Percentiles rank a stretch among this genome's conserved stretches.
Evolutionary conservation across 768 basidiomycete genomes (phyloP).

Genomic region (Hebeloma cylindrosporum): DNA sequence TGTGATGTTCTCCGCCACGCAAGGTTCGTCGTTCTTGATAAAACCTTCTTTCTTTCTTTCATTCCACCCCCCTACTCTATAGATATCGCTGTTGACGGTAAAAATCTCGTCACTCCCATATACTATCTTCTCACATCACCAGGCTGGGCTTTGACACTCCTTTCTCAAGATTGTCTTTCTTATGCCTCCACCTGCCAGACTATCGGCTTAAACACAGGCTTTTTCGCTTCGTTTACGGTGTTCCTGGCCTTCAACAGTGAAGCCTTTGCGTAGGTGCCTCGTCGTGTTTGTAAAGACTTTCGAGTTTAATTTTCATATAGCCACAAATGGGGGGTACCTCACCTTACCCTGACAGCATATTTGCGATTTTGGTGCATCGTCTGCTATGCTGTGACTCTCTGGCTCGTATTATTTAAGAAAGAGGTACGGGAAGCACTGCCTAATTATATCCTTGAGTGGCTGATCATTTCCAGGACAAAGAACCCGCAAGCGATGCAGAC

Average conservation of each 20-base stretch:
- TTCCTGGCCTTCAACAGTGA: constrained; percentile 96
- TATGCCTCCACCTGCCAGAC: constrained; percentile 99
- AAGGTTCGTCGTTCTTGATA: constrained; percentile 54
- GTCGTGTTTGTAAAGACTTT: not conserved
- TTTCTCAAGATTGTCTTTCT: constrained; percentile 91
- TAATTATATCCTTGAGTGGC: not conserved
- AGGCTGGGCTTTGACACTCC: constrained; percentile 81
- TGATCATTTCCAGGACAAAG: constrained; percentile 59
- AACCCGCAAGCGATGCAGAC: constrained; percentile 69
- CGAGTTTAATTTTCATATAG: constrained; percentile 32
- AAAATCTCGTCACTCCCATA: constrained; percentile 22
- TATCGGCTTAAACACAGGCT: constrained; percentile 93
- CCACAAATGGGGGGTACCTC: constrained; percentile 74
- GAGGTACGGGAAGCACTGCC: constrained; percentile 54
- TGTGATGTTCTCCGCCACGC: constrained; percentile 94
- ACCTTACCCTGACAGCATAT: constrained; percentile 72
- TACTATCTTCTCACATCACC: not conserved
- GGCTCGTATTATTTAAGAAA: constrained; percentile 84
- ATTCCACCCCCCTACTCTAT: constrained; percentile 5
- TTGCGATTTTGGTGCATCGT: constrained; percentile 83
- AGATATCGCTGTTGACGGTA: constrained; percentile 99
- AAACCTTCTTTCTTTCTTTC: not conserved
- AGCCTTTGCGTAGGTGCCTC: constrained; percentile 69
- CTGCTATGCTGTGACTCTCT: constrained; percentile 83
- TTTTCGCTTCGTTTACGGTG: constrained; percentile 94